Conservation (phyloP, 2,329 filamentous ascomycete species). For the Aureobasidium zeae region DNA sequence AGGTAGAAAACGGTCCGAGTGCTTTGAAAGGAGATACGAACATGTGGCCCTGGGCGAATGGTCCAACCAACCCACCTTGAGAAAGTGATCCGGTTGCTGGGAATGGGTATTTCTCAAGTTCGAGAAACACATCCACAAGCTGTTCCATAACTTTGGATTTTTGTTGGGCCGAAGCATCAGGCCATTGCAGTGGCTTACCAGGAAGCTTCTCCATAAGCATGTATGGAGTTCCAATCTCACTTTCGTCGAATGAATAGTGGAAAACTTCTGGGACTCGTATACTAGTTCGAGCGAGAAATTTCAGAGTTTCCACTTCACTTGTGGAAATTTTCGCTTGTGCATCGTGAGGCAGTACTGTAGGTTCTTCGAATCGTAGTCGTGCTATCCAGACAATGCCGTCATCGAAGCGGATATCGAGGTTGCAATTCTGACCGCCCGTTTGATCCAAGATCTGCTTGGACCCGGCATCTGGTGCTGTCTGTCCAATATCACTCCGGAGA, state of each 20-base stretch:
- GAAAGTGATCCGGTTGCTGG: slow-evolving; percentile 4
- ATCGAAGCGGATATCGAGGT: slow-evolving; percentile 1
- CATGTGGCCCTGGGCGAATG: slow-evolving; percentile 1
- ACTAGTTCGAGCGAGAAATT: not conserved
- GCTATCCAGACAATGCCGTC: slow-evolving; percentile 2
- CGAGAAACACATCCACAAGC: not conserved
- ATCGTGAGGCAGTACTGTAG: not conserved
- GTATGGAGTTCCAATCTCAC: not conserved
- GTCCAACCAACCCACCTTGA: slow-evolving; percentile 1
- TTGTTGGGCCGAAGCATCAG: not conserved
- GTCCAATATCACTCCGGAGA: not conserved
- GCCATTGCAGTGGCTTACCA: not conserved
- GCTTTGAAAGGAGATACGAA: slow-evolving; percentile 1
- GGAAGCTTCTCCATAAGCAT: slow-evolving; percentile 10
- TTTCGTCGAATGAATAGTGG: not conserved
- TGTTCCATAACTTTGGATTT: not conserved
- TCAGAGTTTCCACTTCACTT: slow-evolving; percentile 11
- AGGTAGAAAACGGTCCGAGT: slow-evolving; percentile 1
- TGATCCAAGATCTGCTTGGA: not conserved
- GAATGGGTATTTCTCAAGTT: slow-evolving; percentile 5
- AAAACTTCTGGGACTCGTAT: not conserved
- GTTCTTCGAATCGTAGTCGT: not conserved
- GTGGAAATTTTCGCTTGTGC: not conserved
- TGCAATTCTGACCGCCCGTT: slow-evolving; percentile 5
- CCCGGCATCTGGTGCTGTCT: not conserved